Percentiles rank a stretch among this genome's conserved stretches.
phyloP scores from a whole-genome alignment of 2,329 filamentous ascomycete genomes.

The Venturia oleaginea region DNA sequence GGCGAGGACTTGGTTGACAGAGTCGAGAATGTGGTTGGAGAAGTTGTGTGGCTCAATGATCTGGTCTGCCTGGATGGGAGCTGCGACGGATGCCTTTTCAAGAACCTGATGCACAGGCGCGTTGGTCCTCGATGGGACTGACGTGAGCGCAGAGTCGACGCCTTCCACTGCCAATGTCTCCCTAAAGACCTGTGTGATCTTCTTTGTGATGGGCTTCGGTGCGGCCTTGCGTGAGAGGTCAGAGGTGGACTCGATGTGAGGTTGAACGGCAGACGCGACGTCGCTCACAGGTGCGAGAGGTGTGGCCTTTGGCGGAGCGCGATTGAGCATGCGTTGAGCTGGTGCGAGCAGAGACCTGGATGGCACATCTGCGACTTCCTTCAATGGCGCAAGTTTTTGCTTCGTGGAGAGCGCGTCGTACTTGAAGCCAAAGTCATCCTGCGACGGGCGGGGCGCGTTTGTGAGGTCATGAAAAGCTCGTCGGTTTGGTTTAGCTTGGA shows the following conservation, averaged over 20 bases:
- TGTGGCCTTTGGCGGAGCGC: slow-evolving; percentile 22
- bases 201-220: slow-evolving; percentile 6
- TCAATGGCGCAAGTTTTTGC: slow-evolving; percentile 3
- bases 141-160: neutral
- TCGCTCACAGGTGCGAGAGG: slow-evolving; percentile 15
- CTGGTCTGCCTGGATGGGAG: neutral
- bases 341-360: slow-evolving; percentile 38
- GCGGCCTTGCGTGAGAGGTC: neutral
- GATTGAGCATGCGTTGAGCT: slow-evolving; percentile 49
- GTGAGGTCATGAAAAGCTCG: slow-evolving; percentile 66
- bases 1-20: slow-evolving; percentile 9
- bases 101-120: slow-evolving; percentile 8
- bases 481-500: slow-evolving; percentile 37
- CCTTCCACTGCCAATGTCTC: slow-evolving; percentile 8
- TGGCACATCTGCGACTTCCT: slow-evolving; percentile 1
- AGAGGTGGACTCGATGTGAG: neutral
- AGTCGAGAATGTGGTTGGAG: slow-evolving; percentile 4
- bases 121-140: neutral
- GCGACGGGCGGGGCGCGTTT: slow-evolving; percentile 29
- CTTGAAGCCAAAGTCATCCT: slow-evolving; percentile 47
- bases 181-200: slow-evolving; percentile 14
- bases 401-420: slow-evolving; percentile 16
- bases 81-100: neutral
- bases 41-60: slow-evolving; percentile 5
- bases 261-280: neutral